A percentile compares a stretch with the other conserved stretches of the same genome.
phyloP scores from a whole-genome alignment of 257 asterid species.

The Forsythia suspensa region DNA sequence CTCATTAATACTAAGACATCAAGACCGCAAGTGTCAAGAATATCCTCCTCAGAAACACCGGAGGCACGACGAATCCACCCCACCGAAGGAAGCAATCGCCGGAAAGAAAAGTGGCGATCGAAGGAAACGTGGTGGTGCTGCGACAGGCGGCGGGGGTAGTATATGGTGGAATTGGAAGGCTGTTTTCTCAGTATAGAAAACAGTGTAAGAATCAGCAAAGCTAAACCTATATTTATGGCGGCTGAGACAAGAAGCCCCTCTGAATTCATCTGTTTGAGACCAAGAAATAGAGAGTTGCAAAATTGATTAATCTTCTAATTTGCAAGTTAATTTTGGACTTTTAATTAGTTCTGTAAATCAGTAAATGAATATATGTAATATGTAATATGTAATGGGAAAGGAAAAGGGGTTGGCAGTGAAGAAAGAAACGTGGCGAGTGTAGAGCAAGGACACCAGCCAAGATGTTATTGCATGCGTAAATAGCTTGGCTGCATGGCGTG shows the following conservation, averaged over 20 bases:
- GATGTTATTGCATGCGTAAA: conserved; percentile 30
- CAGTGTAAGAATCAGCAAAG: conserved; percentile 60
- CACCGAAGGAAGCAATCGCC: conserved; percentile 65
- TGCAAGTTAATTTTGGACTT: neutral
- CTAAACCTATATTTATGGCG: conserved; percentile 72
- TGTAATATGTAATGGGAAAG: neutral
- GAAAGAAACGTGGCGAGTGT: conserved; percentile 37
- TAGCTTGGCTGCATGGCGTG: too few species aligned
- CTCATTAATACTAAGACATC: conserved; percentile 75
- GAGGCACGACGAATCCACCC: conserved; percentile 66
- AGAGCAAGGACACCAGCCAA: conserved; percentile 1
- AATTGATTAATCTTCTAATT: neutral
- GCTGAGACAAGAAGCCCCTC: conserved; percentile 73
- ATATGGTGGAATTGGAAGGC: conserved; percentile 64
- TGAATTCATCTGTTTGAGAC: conserved; percentile 43
- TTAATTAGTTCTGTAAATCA: neutral
- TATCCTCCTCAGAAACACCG: conserved; percentile 62
- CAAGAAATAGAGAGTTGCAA: neutral
- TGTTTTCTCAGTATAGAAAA: conserved; percentile 68
- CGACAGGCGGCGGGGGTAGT: conserved; percentile 74
- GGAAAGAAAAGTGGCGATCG: conserved; percentile 36
- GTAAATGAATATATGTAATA: too few species aligned
- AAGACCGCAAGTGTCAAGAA: conserved; percentile 73
- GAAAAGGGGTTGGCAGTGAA: neutral
- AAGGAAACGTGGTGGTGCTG: conserved; percentile 49